Evolutionary conservation across 2,329 filamentous ascomycete species (phyloP).

Genomic region (Ophiosphaerella korrae): DNA sequence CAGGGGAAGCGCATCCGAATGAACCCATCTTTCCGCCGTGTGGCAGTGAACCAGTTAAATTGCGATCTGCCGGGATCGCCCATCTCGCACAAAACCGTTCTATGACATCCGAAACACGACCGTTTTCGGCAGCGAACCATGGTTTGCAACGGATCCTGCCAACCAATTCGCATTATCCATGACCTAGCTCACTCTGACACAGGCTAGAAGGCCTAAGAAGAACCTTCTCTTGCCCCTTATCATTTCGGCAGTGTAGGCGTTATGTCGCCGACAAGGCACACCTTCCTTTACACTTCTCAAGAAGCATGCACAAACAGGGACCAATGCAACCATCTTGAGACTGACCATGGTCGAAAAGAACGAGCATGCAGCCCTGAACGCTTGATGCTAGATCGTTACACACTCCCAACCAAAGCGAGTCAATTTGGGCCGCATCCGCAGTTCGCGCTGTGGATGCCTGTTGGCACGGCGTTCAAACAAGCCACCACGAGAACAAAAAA

Average conservation of each 20-base stretch:
- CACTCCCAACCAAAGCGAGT: constrained; percentile 3
- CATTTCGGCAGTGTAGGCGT: constrained; percentile 14
- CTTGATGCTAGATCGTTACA: constrained; percentile 1
- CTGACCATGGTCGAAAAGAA: not conserved
- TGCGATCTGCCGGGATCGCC: constrained; percentile 30
- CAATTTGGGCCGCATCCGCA: constrained; percentile 2
- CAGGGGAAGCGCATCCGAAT: constrained; percentile 3
- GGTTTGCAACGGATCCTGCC: constrained; percentile 11
- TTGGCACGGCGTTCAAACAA: not conserved
- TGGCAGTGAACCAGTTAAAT: constrained; percentile 4
- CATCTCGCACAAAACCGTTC: constrained; percentile 23
- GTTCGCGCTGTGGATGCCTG: constrained; percentile 1
- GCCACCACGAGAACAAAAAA: not conserved
- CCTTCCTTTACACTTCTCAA: constrained; percentile 3
- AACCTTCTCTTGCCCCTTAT: constrained; percentile 14
- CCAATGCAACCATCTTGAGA: not conserved
- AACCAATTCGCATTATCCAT: constrained; percentile 7
- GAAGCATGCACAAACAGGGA: not conserved
- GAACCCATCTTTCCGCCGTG: not conserved
- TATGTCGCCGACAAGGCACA: constrained; percentile 6
- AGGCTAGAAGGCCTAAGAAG: constrained; percentile 20
- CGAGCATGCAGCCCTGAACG: not conserved
- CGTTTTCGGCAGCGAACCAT: constrained; percentile 22
- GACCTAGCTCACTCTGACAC: constrained; percentile 12
- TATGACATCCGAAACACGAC: constrained; percentile 21